These are phyloP conservation scores for Syzygium aqueum DNA, from an alignment of 345 rosid species.

Conservation along the genomic window DNA sequence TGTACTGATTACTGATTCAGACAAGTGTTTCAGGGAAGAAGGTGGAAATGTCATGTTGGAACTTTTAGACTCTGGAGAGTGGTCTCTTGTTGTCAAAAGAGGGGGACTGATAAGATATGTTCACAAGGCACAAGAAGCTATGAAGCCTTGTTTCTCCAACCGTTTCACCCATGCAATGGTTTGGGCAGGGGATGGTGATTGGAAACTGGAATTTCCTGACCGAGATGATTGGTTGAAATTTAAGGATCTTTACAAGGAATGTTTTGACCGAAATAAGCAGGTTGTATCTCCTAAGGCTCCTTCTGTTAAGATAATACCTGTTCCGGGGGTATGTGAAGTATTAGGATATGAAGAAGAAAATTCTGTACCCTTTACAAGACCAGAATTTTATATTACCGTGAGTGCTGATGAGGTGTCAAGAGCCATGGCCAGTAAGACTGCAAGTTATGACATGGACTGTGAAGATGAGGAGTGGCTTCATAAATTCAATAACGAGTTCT, in stretches of 20 bases:
- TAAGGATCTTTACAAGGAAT: slow-evolving; percentile 82
- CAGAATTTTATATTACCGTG: slow-evolving; percentile 45
- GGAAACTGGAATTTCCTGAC: slow-evolving; percentile 81
- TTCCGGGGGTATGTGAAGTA: slow-evolving; percentile 73
- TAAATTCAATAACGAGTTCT: slow-evolving; percentile 34
- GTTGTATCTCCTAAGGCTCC: slow-evolving; percentile 10
- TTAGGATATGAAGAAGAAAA: slow-evolving; percentile 29
- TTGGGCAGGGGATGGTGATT: slow-evolving; percentile 65
- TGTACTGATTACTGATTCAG: slow-evolving; percentile 44
- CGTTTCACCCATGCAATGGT: slow-evolving; percentile 54
- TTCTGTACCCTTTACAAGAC: slow-evolving; percentile 33
- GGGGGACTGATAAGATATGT: slow-evolving; percentile 33
- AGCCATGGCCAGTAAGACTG: slow-evolving; percentile 51
- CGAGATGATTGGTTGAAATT: slow-evolving; percentile 68
- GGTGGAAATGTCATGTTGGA: slow-evolving; percentile 52
- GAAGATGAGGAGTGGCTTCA: slow-evolving; percentile 91
- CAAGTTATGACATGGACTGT: slow-evolving; percentile 83
- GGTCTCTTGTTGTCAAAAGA: slow-evolving; percentile 58
- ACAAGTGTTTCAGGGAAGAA: slow-evolving; percentile 69
- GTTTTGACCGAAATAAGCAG: slow-evolving; percentile 54
- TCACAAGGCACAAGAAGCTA: slow-evolving; percentile 40
- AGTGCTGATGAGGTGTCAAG: slow-evolving; percentile 69
- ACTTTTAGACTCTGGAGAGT: slow-evolving; percentile 47
- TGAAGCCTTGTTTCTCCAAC: slow-evolving; percentile 57
- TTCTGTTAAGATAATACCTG: slow-evolving; percentile 53